A percentile compares a stretch with the other conserved stretches of the same genome.
These are phyloP conservation scores for Plectosphaerella cucumerina DNA, from an alignment of 2,329 filamentous ascomycete genomes.

Conservation along the genomic window DNA sequence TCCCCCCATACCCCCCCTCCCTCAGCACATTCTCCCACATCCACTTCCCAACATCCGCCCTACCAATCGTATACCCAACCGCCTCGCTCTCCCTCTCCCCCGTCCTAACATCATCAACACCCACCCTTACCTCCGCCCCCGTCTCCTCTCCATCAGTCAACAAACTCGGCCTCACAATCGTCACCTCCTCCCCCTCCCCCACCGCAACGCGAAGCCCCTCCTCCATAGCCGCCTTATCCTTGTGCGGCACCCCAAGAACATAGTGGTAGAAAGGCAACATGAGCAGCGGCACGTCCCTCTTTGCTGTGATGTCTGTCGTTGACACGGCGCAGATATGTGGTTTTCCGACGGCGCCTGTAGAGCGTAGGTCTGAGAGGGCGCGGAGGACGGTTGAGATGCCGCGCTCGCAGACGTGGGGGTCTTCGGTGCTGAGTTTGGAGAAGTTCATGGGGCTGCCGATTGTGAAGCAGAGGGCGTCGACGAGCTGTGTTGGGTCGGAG, in stretches of 20 bases:
- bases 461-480: constrained; percentile 33
- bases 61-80: constrained; percentile 42
- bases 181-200: constrained; percentile 19
- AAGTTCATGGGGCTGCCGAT: constrained; percentile 28
- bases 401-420: constrained; percentile 36
- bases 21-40: constrained; percentile 34
- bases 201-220: background rate
- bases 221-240: constrained; percentile 47
- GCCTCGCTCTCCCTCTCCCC: constrained; percentile 25
- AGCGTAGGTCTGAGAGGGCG: constrained; percentile 21
- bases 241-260: constrained; percentile 36
- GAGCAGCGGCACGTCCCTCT: constrained; percentile 36
- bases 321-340: constrained; percentile 31
- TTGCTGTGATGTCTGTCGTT: constrained; percentile 34
- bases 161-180: constrained; percentile 33
- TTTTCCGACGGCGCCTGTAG: constrained; percentile 12
- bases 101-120: constrained; percentile 30
- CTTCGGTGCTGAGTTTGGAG: constrained; percentile 22
- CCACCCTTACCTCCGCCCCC: constrained; percentile 25
- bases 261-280: constrained; percentile 39
- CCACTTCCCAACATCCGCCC: constrained; percentile 44
- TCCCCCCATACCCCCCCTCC: constrained; percentile 23
- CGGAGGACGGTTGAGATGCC: constrained; percentile 28
- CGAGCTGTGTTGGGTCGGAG: constrained; percentile 19
- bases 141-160: constrained; percentile 23